phyloP scores from a whole-genome alignment of 768 basidiomycete species.

The Mrakia blollopis region DNA sequence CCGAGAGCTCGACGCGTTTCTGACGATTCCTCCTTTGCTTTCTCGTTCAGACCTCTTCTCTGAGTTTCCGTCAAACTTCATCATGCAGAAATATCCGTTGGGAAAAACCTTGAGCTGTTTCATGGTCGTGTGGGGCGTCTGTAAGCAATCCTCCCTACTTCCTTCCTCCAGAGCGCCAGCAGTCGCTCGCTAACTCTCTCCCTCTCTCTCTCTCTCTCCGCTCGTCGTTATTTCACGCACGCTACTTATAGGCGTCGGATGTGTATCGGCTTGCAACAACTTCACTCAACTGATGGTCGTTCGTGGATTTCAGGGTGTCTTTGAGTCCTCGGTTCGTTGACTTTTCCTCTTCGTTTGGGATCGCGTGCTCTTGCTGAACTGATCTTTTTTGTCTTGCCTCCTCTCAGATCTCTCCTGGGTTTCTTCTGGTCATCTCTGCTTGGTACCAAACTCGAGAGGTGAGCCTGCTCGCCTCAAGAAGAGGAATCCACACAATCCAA shows the following conservation, averaged over 20 bases:
- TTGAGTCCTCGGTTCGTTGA: not conserved
- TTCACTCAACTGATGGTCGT: slow-evolving; percentile 23
- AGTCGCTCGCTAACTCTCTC: no score
- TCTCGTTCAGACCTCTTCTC: slow-evolving; percentile 12
- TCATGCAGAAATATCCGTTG: slow-evolving; percentile 32
- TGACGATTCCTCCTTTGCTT: no score
- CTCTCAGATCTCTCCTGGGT: slow-evolving; percentile 11
- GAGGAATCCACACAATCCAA: no score
- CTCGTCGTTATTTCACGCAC: no score
- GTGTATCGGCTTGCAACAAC: slow-evolving; percentile 15
- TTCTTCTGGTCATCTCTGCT: slow-evolving; percentile 17
- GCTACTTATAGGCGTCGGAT: not conserved
- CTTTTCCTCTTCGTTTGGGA: not conserved
- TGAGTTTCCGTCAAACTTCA: slow-evolving; percentile 36
- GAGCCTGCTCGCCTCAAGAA: no score
- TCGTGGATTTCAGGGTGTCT: slow-evolving; percentile 10
- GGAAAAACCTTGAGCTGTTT: slow-evolving; percentile 7
- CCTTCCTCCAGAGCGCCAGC: no score
- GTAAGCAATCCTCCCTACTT: no score
- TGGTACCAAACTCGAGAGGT: slow-evolving; percentile 28
- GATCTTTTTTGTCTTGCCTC: not conserved
- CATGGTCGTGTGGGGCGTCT: slow-evolving; percentile 18
- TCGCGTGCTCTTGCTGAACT: not conserved
- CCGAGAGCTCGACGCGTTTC: no score
- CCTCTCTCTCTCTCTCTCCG: no score